Conservation (phyloP, 164 flowering plant genomes). For the Annona squamosa region DNA sequence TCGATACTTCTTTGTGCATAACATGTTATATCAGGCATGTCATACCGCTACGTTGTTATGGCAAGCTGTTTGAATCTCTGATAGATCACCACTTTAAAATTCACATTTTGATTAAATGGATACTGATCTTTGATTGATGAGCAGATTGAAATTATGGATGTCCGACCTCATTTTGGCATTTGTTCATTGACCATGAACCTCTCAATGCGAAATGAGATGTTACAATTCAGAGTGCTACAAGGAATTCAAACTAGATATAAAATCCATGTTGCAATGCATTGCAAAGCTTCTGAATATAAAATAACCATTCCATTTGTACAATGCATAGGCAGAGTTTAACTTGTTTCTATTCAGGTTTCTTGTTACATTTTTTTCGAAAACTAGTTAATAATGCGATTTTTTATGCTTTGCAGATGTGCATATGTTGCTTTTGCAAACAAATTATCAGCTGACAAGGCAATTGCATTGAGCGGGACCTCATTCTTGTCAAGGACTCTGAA, state of each 20-base stretch:
- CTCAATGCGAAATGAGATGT: too few species aligned
- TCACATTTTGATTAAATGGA: too few species aligned
- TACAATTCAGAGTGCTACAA: too few species aligned
- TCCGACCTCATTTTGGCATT: too few species aligned
- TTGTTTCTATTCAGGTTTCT: background rate
- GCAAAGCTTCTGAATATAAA: background rate
- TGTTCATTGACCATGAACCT: too few species aligned
- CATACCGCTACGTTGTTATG: too few species aligned
- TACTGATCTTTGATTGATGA: too few species aligned
- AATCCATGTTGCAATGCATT: background rate
- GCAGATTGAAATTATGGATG: too few species aligned
- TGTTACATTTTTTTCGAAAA: background rate
- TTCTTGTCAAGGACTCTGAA: slow-evolving; percentile 32
- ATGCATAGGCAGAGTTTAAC: background rate
- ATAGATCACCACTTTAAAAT: too few species aligned
- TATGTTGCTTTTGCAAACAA: slow-evolving; percentile 28
- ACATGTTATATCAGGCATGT: background rate
- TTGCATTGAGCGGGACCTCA: slow-evolving; percentile 31
- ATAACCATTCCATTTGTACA: background rate
- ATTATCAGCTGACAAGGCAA: slow-evolving; percentile 34
- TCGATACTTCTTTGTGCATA: background rate
- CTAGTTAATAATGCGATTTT: background rate
- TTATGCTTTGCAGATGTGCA: slow-evolving; percentile 23
- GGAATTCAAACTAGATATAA: too few species aligned
- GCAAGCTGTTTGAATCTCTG: too few species aligned